Percentiles rank a stretch among this genome's conserved stretches.
Conservation (phyloP, 805 yeast genomes). For the Candida taoyuanica region DNA sequence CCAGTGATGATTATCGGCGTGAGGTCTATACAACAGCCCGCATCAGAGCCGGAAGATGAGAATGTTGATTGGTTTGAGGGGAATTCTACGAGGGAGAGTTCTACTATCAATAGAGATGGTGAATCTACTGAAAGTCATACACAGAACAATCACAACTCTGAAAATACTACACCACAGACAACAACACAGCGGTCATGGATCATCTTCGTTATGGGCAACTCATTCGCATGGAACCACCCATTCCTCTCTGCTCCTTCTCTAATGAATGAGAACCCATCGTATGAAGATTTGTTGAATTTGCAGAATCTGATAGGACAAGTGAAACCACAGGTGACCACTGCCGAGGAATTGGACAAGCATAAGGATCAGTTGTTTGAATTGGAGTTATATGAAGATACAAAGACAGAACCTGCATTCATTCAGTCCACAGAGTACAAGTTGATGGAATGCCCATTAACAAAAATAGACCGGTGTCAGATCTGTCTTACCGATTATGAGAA, state of each 20-base stretch:
- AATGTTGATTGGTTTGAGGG: conserved; percentile 15
- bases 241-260: conserved; percentile 43
- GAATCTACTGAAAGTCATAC: background rate
- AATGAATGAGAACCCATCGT: conserved; percentile 44
- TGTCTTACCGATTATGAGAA: conserved; percentile 46
- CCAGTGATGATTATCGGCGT: conserved; percentile 49
- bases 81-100: background rate
- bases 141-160: background rate
- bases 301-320: conserved; percentile 45
- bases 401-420: no score
- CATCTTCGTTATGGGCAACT: conserved; percentile 57
- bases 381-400: no score
- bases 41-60: no score
- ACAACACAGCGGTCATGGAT: conserved; percentile 46
- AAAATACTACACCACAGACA: background rate
- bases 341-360: conserved; percentile 37
- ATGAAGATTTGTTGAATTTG: conserved; percentile 44
- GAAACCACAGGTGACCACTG: conserved; percentile 39
- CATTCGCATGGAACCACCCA: conserved; percentile 46
- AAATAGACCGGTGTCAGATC: conserved; percentile 37
- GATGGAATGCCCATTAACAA: no score
- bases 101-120: background rate
- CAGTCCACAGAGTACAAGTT: no score
- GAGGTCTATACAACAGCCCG: conserved; percentile 32
- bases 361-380: conserved; percentile 31